A percentile compares a stretch with the other conserved stretches of the same genome.
Evolutionary conservation across 1,139 yeast genomes (phyloP).

Genomic region (Zhuliangozyma parablackwelliae): DNA sequence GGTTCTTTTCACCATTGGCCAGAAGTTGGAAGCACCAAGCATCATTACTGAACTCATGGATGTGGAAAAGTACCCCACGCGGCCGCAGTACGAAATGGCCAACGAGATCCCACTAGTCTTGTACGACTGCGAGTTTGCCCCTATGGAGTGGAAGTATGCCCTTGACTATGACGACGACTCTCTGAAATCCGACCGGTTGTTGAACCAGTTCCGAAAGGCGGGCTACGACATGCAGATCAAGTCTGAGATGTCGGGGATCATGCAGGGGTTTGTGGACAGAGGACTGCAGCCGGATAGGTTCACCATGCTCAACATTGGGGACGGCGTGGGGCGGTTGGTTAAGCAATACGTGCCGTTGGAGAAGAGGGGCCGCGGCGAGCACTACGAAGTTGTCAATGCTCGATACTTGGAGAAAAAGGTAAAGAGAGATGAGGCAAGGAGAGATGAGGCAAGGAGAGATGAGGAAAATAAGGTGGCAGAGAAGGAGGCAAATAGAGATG

Average conservation of each 20-base stretch:
- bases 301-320: conserved; percentile 52
- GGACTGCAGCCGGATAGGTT: conserved; percentile 6
- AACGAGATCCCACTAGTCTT: conserved; percentile 85
- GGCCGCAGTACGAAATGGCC: conserved; percentile 88
- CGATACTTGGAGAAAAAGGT: conserved; percentile 50
- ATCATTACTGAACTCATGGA: conserved; percentile 60
- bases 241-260: conserved; percentile 28
- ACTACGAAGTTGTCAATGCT: conserved; percentile 63
- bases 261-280: conserved; percentile 22
- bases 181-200: conserved; percentile 16
- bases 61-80: conserved; percentile 52
- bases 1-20: conserved; percentile 74
- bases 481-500: background rate
- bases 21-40: conserved; percentile 58
- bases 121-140: conserved; percentile 77
- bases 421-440: background rate
- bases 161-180: conserved; percentile 11
- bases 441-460: too few relatives aligned
- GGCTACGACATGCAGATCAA: conserved; percentile 34
- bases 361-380: conserved; percentile 56
- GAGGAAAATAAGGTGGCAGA: too few relatives aligned
- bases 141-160: conserved; percentile 60
- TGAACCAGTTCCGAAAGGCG: conserved; percentile 27
- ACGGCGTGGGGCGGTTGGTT: conserved; percentile 62
- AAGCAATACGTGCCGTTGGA: conserved; percentile 55